Evolutionary conservation across 106 monocot species (phyloP).

Genomic region (Phalaenopsis aphrodite): DNA sequence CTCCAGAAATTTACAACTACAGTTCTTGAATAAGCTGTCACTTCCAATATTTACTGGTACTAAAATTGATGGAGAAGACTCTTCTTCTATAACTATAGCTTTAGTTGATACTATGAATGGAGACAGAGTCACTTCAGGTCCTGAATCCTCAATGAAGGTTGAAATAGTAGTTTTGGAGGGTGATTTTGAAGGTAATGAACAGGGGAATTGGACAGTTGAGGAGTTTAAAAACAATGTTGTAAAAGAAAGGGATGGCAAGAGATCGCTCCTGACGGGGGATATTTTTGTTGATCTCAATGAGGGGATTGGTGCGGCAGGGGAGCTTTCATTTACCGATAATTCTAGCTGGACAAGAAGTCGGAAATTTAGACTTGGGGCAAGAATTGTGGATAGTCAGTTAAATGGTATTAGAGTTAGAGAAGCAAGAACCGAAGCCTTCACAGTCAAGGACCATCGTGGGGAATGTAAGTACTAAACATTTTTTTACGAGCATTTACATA

Average conservation of each 20-base stretch:
- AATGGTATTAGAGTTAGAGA: conserved; percentile 67
- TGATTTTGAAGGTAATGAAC: conserved; percentile 77
- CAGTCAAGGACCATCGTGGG: conserved; percentile 97
- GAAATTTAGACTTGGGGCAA: conserved; percentile 89
- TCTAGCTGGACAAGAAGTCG: conserved; percentile 97
- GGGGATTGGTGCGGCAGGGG: conserved; percentile 59
- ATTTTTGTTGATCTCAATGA: conserved; percentile 45
- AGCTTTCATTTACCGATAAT: conserved; percentile 92
- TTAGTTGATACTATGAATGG: conserved; percentile 56
- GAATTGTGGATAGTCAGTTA: conserved; percentile 45
- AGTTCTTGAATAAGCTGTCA: conserved; percentile 61
- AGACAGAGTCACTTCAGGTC: conserved; percentile 37
- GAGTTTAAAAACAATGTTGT: conserved; percentile 86
- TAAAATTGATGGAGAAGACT: conserved; percentile 73
- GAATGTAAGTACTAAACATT: conserved; percentile 63
- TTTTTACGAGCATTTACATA: background rate
- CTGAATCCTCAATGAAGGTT: conserved; percentile 64
- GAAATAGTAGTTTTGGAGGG: conserved; percentile 95
- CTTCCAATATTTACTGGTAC: conserved; percentile 89
- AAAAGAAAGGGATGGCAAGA: conserved; percentile 87
- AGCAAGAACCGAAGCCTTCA: conserved; percentile 74
- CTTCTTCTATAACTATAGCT: conserved; percentile 32
- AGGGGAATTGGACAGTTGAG: conserved; percentile 59
- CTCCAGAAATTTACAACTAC: conserved; percentile 59
- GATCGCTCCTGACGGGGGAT: conserved; percentile 70